These are phyloP conservation scores for Verticillium zaregamsianum DNA, from an alignment of 2,329 filamentous ascomycete genomes.

Conservation along the genomic window DNA sequence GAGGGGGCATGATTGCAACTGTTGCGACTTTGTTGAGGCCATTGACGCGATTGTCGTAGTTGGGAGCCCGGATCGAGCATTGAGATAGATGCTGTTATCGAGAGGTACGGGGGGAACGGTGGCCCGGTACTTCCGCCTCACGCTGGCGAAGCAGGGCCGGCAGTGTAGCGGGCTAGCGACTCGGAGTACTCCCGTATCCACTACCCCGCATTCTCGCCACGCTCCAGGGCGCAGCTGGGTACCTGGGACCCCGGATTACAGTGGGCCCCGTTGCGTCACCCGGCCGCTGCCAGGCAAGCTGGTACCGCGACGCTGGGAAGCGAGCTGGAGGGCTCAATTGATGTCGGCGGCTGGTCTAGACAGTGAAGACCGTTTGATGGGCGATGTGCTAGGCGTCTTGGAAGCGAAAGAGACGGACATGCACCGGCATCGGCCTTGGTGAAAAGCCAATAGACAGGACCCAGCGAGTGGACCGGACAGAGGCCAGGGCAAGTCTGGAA, in stretches of 20 bases:
- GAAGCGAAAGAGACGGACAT: not conserved
- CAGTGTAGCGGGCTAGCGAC: slow-evolving; percentile 9
- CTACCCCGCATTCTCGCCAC: slow-evolving; percentile 15
- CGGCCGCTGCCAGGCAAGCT: not conserved
- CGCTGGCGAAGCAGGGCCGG: not conserved
- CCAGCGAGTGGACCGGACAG: not conserved
- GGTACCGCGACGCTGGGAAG: not conserved
- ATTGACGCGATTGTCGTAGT: not conserved
- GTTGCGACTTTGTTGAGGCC: not conserved
- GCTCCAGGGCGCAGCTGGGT: slow-evolving; percentile 7
- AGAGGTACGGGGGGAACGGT: slow-evolving; percentile 6
- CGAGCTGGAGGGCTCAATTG: not conserved
- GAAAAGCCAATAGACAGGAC: not conserved
- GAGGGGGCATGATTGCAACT: not conserved
- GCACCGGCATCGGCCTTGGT: not conserved
- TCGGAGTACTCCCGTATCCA: slow-evolving; percentile 11
- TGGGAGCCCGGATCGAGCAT: not conserved
- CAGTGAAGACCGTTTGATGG: not conserved
- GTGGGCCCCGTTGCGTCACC: slow-evolving; percentile 13
- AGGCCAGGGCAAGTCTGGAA: not conserved
- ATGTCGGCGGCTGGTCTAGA: not conserved
- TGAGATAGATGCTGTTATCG: not conserved
- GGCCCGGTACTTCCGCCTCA: slow-evolving; percentile 8
- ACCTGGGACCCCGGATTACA: slow-evolving; percentile 15
- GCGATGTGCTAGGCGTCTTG: not conserved